A percentile compares a stretch with the other conserved stretches of the same genome.
Evolutionary conservation across 2,329 filamentous ascomycete species (phyloP).

Genomic region (Fusarium sororula): DNA sequence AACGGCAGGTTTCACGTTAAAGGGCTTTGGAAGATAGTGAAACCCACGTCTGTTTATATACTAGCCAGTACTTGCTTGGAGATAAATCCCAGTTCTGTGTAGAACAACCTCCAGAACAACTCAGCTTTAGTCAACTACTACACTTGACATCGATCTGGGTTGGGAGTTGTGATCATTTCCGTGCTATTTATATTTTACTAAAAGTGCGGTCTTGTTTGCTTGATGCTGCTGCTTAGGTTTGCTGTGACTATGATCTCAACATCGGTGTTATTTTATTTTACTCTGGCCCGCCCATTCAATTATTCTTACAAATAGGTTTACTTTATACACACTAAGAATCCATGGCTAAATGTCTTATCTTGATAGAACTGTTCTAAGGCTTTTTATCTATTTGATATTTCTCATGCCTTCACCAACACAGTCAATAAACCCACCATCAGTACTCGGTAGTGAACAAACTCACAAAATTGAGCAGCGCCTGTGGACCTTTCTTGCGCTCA

Average conservation of each 20-base stretch:
- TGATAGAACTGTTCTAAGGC: not conserved
- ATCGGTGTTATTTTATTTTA: not conserved
- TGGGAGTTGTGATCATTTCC: rapidly evolving
- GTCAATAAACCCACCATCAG: too few species aligned
- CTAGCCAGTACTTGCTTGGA: not conserved
- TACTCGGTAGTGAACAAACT: too few species aligned
- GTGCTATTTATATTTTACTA: not conserved
- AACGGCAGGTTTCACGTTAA: rapidly evolving
- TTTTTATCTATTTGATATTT: not conserved
- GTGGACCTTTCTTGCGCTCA: not conserved
- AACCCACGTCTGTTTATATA: not conserved
- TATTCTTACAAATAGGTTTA: rapidly evolving
- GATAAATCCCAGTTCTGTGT: not conserved
- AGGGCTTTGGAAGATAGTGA: not conserved
- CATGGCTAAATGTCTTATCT: not conserved
- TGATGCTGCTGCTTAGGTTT: rapidly evolving
- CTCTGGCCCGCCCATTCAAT: too few species aligned
- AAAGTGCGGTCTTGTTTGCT: not conserved
- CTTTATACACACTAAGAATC: rapidly evolving
- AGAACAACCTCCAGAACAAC: too few species aligned
- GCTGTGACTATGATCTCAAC: not conserved
- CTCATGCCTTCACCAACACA: not conserved
- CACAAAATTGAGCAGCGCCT: too few species aligned
- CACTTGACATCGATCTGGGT: too few species aligned
- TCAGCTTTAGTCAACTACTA: not conserved